Evolutionary conservation across 2,329 filamentous ascomycete species (phyloP), one percentile per base, ranked within the genome.

Genomic region (Calycina herbarum): DNA sequence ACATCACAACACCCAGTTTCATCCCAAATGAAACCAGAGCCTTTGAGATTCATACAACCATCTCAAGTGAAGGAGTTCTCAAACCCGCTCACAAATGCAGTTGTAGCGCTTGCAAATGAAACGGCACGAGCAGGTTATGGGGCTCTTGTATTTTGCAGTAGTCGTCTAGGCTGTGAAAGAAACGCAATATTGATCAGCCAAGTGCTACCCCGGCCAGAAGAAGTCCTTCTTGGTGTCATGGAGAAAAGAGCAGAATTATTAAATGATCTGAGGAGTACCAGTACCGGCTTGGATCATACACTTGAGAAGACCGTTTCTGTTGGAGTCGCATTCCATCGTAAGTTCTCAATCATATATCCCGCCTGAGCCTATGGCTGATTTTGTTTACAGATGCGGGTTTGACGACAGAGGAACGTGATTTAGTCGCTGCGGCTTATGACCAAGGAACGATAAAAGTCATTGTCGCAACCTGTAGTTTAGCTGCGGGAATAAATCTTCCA

Each of bases 401-500:
- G 71, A 93, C 90, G 0, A 87, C 84, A 0, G 91, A 94, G 77
- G 91, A 94, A 75, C 83, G 90, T 59, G 89, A 92, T 59, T 78
- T 93, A 7, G 83, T 93, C 63, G 87, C 90, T 2, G 83, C 82
- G 42, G 89, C 89, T 13, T 93, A 92, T 69, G 90, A 93, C 73
- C 76, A 79, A 48, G 89, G 90, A 0, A 80, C 84, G 5, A 75
- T 93, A 20, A 89, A 89, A 70, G 86, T 92, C 0, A 88, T 92
- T 62, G 86, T 92, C 17, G 91, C 91, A 45, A 94, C 91, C 1
- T 93, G 90, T 72, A 92, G 89, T 74, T 82, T 94, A 64, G 91
- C 91, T n/a, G 91, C 90, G 15, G 91, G 91, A n/a, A 92, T 94
- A 66, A 93, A 94, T 76, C 79, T 94, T 73, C 85, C 85, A 15